Percentiles rank a stretch among this genome's conserved stretches.
These are phyloP conservation scores for Verruconis gallopava DNA, from an alignment of 2,329 filamentous ascomycete genomes.

Conservation along the genomic window DNA sequence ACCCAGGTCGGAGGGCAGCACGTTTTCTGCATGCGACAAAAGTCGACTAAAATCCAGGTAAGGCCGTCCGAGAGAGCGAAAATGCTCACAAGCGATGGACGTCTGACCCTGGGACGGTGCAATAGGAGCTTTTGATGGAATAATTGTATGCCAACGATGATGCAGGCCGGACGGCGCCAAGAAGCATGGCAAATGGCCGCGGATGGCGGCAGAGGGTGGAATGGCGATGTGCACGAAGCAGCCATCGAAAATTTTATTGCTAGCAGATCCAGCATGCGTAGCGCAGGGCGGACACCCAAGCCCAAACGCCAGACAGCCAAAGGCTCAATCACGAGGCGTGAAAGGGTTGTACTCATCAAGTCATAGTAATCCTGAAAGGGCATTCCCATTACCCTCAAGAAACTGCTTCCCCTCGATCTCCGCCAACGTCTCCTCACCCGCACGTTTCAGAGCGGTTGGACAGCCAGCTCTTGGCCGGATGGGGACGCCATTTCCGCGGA, in stretches of 20 bases:
- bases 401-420: neutral
- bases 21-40: too few relatives aligned
- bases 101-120: neutral
- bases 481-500: neutral
- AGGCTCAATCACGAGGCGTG: neutral
- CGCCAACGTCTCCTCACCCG: neutral
- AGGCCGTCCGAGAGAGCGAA: too few relatives aligned
- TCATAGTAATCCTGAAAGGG: neutral
- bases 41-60: too few relatives aligned
- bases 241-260: neutral
- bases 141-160: neutral
- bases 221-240: too few relatives aligned
- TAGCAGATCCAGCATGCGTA: neutral
- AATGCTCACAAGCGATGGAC: too few relatives aligned
- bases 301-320: neutral
- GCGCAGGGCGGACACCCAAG: neutral
- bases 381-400: neutral
- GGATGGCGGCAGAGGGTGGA: too few relatives aligned
- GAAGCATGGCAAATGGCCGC: too few relatives aligned
- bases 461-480: too few relatives aligned
- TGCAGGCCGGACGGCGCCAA: neutral
- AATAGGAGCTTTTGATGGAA: neutral
- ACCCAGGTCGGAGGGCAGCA: neutral
- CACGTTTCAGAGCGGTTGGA: neutral
- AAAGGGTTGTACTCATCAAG: neutral